Evolutionary conservation across 2,329 filamentous ascomycete genomes (phyloP).

Genomic region (Trichoderma sp.): DNA sequence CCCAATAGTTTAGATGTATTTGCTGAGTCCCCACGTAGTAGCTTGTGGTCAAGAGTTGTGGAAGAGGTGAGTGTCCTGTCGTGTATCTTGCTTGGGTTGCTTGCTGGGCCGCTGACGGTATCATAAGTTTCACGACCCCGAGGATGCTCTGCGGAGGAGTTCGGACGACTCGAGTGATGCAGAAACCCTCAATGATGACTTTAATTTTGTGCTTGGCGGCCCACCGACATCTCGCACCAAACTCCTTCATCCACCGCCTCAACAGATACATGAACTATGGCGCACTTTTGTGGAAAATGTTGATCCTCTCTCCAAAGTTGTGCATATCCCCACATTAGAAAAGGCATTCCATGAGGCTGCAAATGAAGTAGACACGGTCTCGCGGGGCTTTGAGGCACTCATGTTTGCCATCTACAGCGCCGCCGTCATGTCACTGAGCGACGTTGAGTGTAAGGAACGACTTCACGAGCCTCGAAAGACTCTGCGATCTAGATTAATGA

Average conservation of each 20-base stretch:
- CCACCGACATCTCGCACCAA: background rate
- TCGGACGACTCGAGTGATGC: conserved; percentile 6
- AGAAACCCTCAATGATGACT: conserved; percentile 4
- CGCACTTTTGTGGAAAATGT: conserved; percentile 8
- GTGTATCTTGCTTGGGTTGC: background rate
- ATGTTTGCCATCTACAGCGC: conserved; percentile 11
- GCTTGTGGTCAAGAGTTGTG: conserved; percentile 10
- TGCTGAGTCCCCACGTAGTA: background rate
- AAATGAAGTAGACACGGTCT: background rate
- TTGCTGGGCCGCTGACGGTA: background rate
- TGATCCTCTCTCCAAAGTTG: conserved; percentile 7
- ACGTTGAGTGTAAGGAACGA: conserved; percentile 1
- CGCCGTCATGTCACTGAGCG: conserved; percentile 5
- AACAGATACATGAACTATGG: background rate
- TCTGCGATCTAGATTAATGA: background rate
- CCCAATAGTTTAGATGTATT: background rate
- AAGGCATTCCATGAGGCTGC: background rate
- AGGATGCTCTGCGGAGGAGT: conserved; percentile 1
- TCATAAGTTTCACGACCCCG: conserved; percentile 4
- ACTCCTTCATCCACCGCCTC: conserved; percentile 2
- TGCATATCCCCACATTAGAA: conserved; percentile 1
- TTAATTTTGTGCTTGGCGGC: background rate
- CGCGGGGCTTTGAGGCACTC: conserved; percentile 7
- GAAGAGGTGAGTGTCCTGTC: conserved; percentile 1
- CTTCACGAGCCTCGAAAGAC: background rate